Percentiles rank a stretch among this genome's conserved stretches.
These are phyloP conservation scores for Pythium brachiatum DNA, from an alignment of 352 stramenopile species.

Conservation along the genomic window DNA sequence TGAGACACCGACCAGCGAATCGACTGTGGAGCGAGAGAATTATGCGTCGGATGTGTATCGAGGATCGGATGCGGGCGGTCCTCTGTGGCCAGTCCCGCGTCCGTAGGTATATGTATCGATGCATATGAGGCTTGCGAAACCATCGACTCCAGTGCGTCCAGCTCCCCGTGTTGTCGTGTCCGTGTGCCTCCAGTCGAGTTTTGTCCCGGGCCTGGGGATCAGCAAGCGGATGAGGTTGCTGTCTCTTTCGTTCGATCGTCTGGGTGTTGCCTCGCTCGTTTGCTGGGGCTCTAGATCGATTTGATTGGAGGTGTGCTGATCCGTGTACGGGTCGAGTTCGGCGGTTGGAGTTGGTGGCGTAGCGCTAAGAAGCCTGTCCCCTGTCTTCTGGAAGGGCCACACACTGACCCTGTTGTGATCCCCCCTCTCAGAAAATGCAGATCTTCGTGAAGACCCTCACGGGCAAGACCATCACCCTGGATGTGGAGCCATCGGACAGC, in stretches of 20 bases:
- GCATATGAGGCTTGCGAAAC: conserved; percentile 32
- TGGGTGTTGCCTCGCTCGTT: neutral
- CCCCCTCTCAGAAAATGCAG: conserved; percentile 81
- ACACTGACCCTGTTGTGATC: conserved; percentile 17
- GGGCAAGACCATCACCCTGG: conserved; percentile 99
- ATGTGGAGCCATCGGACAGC: conserved; percentile 99
- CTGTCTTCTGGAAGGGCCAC: neutral
- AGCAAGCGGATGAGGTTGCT: neutral
- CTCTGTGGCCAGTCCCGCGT: conserved; percentile 31
- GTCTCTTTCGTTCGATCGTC: neutral
- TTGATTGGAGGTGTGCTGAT: neutral
- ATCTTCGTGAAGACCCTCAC: conserved; percentile 96
- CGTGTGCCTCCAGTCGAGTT: neutral
- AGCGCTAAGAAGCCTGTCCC: neutral
- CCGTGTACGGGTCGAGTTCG: neutral
- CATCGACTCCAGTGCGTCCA: conserved; percentile 4
- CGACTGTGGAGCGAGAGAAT: conserved; percentile 23
- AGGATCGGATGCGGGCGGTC: conserved; percentile 70
- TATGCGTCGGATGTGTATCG: conserved; percentile 55
- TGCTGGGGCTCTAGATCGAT: neutral
- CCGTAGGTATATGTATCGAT: conserved; percentile 87
- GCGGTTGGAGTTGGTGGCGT: conserved; percentile 8
- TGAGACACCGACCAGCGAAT: neutral
- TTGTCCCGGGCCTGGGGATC: neutral
- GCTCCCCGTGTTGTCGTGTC: neutral